phyloP scores from a whole-genome alignment of 768 basidiomycete genomes.

The Glaciozyma antarctica region DNA sequence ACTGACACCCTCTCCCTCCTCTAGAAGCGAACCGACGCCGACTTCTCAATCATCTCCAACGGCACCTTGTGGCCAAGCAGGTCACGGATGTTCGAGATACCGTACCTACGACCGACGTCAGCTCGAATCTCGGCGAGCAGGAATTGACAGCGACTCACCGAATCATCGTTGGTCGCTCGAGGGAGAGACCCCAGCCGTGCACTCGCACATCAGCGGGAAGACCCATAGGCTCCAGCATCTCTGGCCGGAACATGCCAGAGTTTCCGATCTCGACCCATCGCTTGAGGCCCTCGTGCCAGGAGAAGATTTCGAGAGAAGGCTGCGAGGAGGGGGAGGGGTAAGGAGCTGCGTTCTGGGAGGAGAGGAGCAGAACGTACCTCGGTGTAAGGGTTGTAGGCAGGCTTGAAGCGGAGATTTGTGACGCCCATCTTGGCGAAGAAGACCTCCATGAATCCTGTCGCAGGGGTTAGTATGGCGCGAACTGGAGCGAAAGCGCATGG shows the following conservation, averaged over 20 bases:
- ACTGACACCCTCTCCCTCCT: not conserved
- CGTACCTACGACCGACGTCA: constrained; percentile 54
- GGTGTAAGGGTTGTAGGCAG: constrained; percentile 96
- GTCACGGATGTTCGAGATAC: constrained; percentile 92
- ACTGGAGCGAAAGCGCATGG: not conserved
- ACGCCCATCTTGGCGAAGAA: constrained; percentile 99
- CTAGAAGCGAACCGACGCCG: constrained; percentile 35
- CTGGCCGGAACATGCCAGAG: constrained; percentile 93
- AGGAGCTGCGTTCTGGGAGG: constrained; percentile 14
- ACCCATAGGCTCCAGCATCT: constrained; percentile 99
- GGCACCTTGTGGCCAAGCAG: constrained; percentile 89
- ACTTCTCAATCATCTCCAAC: constrained; percentile 34
- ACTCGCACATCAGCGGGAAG: constrained; percentile 93
- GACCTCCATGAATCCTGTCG: constrained; percentile 86
- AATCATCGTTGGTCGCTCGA: constrained; percentile 98
- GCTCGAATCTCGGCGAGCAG: not conserved
- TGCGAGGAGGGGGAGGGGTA: constrained; percentile 36
- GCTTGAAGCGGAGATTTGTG: constrained; percentile 88
- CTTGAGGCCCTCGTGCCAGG: constrained; percentile 85
- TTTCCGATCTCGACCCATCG: constrained; percentile 98
- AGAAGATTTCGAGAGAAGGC: constrained; percentile 97
- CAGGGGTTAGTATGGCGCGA: not conserved
- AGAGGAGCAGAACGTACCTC: constrained; percentile 49
- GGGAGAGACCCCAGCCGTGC: constrained; percentile 87
- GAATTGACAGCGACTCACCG: constrained; percentile 48